Evolutionary conservation across 495 filamentous ascomycete genomes (phyloP).

Genomic region (Podospora comata): DNA sequence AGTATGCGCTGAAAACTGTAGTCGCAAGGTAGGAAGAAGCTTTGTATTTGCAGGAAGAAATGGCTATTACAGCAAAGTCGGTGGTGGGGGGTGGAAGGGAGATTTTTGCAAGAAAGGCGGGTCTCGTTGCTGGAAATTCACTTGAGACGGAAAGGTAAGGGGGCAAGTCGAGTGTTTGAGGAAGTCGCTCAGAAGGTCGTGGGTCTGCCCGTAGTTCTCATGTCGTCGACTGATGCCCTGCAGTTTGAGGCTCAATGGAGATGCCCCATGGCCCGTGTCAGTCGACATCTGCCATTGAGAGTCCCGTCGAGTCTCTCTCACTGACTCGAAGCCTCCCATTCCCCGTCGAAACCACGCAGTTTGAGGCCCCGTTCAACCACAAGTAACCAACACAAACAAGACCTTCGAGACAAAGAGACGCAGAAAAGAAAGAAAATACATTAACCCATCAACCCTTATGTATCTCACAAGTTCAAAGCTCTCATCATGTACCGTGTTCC

Average conservation of each 20-base stretch:
- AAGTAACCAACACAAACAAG: neutral
- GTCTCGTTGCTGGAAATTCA: neutral
- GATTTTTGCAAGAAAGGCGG: neutral
- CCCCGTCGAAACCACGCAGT: neutral
- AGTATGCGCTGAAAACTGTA: neutral
- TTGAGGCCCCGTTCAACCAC: neutral
- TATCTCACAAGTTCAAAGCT: neutral
- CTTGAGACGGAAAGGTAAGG: neutral
- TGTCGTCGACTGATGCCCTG: neutral
- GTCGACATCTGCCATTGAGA: neutral
- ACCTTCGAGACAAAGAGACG: neutral
- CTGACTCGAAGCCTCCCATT: neutral
- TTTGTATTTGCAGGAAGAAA: neutral
- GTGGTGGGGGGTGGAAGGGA: neutral
- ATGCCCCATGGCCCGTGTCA: too few species aligned
- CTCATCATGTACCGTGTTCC: neutral
- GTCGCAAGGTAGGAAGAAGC: neutral
- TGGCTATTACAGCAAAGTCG: neutral
- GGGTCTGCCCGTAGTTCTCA: neutral
- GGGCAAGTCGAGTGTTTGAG: neutral
- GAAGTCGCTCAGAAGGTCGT: neutral
- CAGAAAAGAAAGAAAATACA: neutral
- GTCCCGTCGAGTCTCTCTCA: neutral
- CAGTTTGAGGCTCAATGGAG: neutral
- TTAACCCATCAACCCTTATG: neutral